Conservation (phyloP, 2,329 filamentous ascomycete genomes). For the Fragosphaeria purpurea region DNA sequence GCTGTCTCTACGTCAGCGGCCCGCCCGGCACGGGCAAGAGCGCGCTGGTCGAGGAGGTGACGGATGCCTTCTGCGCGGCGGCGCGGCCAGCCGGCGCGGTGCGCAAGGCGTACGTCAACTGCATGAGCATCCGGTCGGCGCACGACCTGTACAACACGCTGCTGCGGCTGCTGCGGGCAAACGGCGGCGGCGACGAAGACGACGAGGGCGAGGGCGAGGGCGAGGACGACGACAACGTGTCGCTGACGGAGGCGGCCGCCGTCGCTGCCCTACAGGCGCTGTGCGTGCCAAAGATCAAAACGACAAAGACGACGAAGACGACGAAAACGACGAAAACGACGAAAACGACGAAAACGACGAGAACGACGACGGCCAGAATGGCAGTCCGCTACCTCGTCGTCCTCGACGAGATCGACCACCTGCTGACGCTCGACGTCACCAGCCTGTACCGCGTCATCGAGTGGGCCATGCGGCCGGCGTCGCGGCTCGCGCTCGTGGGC, state of each 20-base stretch:
- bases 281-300: constrained; percentile 52
- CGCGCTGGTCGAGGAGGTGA: constrained; percentile 77
- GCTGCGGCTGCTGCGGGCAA: constrained; percentile 49
- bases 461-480: constrained; percentile 78
- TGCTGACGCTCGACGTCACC: constrained; percentile 79
- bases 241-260: constrained; percentile 56
- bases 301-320: constrained; percentile 1
- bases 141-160: constrained; percentile 77
- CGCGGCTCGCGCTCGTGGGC: constrained; percentile 73
- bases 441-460: constrained; percentile 92
- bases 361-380: constrained; percentile 20
- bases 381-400: constrained; percentile 66
- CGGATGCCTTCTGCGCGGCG: constrained; percentile 43
- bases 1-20: constrained; percentile 90
- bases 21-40: constrained; percentile 96
- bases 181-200: not conserved
- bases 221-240: constrained; percentile 34
- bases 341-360: constrained; percentile 2
- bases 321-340: not conserved
- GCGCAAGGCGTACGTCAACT: constrained; percentile 77
- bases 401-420: constrained; percentile 90
- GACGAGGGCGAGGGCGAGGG: not conserved
- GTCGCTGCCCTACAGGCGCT: constrained; percentile 57
- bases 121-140: constrained; percentile 89
- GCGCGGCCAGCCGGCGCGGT: constrained; percentile 34